Conservation (phyloP, 2,329 filamentous ascomycete species). For the Cyphellophora europaea region DNA sequence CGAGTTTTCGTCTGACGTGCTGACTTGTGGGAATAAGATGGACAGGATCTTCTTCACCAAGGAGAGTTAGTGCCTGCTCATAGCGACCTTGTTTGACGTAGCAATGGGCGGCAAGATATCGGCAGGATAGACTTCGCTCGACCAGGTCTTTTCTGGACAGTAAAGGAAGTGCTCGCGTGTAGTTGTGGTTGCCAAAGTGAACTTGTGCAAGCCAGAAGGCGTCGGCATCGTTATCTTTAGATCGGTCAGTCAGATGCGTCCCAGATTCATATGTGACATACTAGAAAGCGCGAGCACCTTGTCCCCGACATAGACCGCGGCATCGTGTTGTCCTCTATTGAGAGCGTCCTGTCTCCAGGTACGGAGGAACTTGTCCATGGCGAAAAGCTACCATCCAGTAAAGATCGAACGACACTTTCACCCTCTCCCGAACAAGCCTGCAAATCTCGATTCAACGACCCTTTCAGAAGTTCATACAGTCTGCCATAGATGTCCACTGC, state of each 20-base stretch:
- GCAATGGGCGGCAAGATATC: conserved; percentile 89
- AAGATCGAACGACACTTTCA: too few relatives aligned
- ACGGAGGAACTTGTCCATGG: conserved; percentile 87
- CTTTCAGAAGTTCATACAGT: too few relatives aligned
- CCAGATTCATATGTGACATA: conserved; percentile 43
- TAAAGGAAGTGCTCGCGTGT: conserved; percentile 80
- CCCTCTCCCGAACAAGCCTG: too few relatives aligned
- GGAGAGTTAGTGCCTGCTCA: conserved; percentile 74
- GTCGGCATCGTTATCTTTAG: conserved; percentile 66
- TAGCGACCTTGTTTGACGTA: conserved; percentile 85
- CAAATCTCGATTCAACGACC: too few relatives aligned
- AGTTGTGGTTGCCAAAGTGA: conserved; percentile 92
- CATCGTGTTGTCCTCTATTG: conserved; percentile 92
- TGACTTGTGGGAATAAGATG: conserved; percentile 66
- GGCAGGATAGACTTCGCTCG: conserved; percentile 71
- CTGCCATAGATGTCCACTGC: too few relatives aligned
- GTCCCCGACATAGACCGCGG: conserved; percentile 93
- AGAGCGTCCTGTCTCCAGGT: conserved; percentile 93
- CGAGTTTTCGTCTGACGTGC: conserved; percentile 60
- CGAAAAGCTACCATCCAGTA: too few relatives aligned
- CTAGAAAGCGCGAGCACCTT: conserved; percentile 91
- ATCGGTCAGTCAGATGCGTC: conserved; percentile 5
- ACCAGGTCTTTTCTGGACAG: conserved; percentile 77
- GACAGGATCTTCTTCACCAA: conserved; percentile 89
- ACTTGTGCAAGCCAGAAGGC: conserved; percentile 98